A percentile compares a stretch with the other conserved stretches of the same genome.
These are phyloP conservation scores for Theobroma cacao DNA, from an alignment of 345 rosid genomes.

Conservation along the genomic window DNA sequence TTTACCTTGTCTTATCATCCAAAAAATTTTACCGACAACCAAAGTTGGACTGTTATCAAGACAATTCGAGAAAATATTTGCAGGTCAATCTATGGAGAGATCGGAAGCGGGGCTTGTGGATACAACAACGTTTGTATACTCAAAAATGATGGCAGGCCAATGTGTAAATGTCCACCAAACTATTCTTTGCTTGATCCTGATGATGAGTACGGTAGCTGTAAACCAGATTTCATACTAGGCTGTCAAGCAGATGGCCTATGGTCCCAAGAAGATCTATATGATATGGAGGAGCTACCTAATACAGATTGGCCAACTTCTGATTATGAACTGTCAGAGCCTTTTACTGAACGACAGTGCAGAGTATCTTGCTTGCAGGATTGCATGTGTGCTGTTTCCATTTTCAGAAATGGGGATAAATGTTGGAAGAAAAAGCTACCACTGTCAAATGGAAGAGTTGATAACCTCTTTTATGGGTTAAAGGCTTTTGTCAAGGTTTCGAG, in stretches of 20 bases:
- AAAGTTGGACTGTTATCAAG: conserved; percentile 16
- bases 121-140: conserved; percentile 31
- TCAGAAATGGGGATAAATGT: background rate
- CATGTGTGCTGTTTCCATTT: conserved; percentile 27
- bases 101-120: conserved; percentile 38
- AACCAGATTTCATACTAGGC: conserved; percentile 20
- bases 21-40: conserved; percentile 10
- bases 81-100: background rate
- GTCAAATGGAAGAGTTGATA: conserved; percentile 29
- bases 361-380: conserved; percentile 37
- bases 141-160: conserved; percentile 15
- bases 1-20: conserved; percentile 20
- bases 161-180: conserved; percentile 27
- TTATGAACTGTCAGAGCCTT: conserved; percentile 13
- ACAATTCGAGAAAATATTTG: conserved; percentile 28
- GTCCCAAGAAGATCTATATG: conserved; percentile 20
- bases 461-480: background rate
- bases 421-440: conserved; percentile 41
- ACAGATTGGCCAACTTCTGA: conserved; percentile 31
- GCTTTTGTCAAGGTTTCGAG: conserved; percentile 29
- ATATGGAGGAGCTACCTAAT: conserved; percentile 5
- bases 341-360: conserved; percentile 22
- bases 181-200: conserved; percentile 27
- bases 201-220: conserved; percentile 34
- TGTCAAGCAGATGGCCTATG: conserved; percentile 17